phyloP scores from a whole-genome alignment of 106 monocot genomes.

The Dendrobium nobile region DNA sequence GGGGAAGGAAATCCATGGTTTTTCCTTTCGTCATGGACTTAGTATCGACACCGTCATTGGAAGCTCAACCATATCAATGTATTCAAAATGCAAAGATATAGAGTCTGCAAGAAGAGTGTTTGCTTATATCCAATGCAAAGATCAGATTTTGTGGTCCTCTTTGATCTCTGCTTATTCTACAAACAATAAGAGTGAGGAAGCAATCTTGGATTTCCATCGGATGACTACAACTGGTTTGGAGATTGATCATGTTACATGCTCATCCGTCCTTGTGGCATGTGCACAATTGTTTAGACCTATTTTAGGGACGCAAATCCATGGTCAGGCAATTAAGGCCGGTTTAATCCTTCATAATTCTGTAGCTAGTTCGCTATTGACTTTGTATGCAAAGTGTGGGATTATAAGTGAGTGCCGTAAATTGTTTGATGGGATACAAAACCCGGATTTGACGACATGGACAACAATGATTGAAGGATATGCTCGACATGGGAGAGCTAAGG shows the following conservation, averaged over 20 bases:
- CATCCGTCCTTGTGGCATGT: conserved; percentile 40
- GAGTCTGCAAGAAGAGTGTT: conserved; percentile 34
- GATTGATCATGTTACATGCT: conserved; percentile 27
- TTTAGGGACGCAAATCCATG: conserved; percentile 51
- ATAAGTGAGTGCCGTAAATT: conserved; percentile 32
- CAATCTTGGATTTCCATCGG: conserved; percentile 25
- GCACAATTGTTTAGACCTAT: conserved; percentile 23
- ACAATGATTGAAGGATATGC: conserved; percentile 73
- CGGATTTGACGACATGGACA: conserved; percentile 57
- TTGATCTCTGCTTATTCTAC: conserved; percentile 49
- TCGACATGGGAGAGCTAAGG: conserved; percentile 50
- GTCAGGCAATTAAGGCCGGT: conserved; percentile 34
- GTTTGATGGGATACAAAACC: conserved; percentile 36
- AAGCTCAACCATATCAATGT: conserved; percentile 53
- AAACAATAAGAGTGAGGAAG: conserved; percentile 36
- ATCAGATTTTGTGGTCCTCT: conserved; percentile 45
- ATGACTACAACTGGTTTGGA: conserved; percentile 28
- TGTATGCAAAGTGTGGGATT: conserved; percentile 70
- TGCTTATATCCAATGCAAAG: conserved; percentile 28
- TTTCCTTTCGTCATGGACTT: conserved; percentile 39
- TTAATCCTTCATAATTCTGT: conserved; percentile 26
- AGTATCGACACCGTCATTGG: conserved; percentile 10
- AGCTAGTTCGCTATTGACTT: conserved; percentile 37
- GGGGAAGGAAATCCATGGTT: conserved; percentile 66
- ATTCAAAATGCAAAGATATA: conserved; percentile 40